Conservation (phyloP, 1,284 basidiomycete genomes). For the Ganoderma sinense region DNA sequence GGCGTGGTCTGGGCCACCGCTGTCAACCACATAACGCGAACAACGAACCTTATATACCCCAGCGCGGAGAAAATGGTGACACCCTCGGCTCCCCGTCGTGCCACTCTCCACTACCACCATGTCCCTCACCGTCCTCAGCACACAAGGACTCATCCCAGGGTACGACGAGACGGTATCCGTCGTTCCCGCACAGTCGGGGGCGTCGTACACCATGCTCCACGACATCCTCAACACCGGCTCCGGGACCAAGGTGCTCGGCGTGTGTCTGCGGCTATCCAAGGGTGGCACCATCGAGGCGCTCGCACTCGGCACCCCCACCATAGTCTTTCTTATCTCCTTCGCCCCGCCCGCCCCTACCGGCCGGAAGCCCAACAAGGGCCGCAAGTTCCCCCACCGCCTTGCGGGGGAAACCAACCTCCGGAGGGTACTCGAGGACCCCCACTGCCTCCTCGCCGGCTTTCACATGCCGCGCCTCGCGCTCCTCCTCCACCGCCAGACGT, state of each 20-base stretch:
- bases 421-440: neutral
- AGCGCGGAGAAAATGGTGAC: neutral
- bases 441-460: conserved; percentile 10
- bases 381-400: neutral
- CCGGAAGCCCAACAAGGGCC: neutral
- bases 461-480: conserved; percentile 13
- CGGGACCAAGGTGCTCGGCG: conserved; percentile 14
- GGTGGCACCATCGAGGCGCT: conserved; percentile 18
- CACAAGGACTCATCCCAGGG: neutral
- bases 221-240: neutral
- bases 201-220: neutral
- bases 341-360: neutral
- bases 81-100: neutral
- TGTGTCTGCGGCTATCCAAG: conserved; percentile 18
- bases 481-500: conserved; percentile 15
- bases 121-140: conserved; percentile 5
- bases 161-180: neutral
- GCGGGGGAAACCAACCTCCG: neutral
- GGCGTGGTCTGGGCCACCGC: neutral
- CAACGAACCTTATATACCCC: neutral
- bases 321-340: conserved; percentile 15
- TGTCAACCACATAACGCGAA: neutral
- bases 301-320: conserved; percentile 21
- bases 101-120: conserved; percentile 11
- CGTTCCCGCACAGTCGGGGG: neutral